phyloP scores from a whole-genome alignment of 2,329 filamentous ascomycete species.

The Xylariaceae sp. region DNA sequence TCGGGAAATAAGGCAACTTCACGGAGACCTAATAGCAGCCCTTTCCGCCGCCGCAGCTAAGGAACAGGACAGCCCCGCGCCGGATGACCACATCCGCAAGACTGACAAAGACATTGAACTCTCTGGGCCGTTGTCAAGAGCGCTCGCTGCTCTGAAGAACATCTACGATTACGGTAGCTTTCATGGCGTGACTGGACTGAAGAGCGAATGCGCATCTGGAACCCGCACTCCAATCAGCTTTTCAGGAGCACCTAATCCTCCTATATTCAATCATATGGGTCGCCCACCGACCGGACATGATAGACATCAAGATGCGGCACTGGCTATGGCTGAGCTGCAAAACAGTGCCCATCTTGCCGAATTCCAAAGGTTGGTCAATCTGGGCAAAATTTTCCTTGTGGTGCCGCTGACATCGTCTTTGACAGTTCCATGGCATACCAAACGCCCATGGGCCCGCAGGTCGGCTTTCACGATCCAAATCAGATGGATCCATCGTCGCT shows the following conservation, averaged over 20 bases:
- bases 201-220: slow-evolving; percentile 47
- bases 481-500: slow-evolving; percentile 55
- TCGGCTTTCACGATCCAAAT: slow-evolving; percentile 43
- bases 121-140: slow-evolving; percentile 59
- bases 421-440: slow-evolving; percentile 24
- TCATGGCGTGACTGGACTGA: slow-evolving; percentile 45
- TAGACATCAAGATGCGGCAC: slow-evolving; percentile 59
- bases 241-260: slow-evolving; percentile 38
- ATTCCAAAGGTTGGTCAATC: slow-evolving; percentile 37
- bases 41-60: slow-evolving; percentile 64
- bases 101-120: slow-evolving; percentile 61
- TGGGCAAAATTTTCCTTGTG: not conserved
- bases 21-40: slow-evolving; percentile 62
- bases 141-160: slow-evolving; percentile 59
- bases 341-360: slow-evolving; percentile 51
- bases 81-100: slow-evolving; percentile 47
- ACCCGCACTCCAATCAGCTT: slow-evolving; percentile 45
- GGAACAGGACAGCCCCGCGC: slow-evolving; percentile 51
- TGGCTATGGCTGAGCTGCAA: slow-evolving; percentile 65
- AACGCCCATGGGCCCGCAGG: slow-evolving; percentile 33
- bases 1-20: slow-evolving; percentile 60
- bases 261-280: slow-evolving; percentile 25
- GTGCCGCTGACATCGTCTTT: not conserved
- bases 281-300: slow-evolving; percentile 37
- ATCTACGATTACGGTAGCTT: slow-evolving; percentile 65